Percentiles rank a stretch among this genome's conserved stretches.
Conservation (phyloP, 495 filamentous ascomycete species). For the Penicillium cinerascens region DNA sequence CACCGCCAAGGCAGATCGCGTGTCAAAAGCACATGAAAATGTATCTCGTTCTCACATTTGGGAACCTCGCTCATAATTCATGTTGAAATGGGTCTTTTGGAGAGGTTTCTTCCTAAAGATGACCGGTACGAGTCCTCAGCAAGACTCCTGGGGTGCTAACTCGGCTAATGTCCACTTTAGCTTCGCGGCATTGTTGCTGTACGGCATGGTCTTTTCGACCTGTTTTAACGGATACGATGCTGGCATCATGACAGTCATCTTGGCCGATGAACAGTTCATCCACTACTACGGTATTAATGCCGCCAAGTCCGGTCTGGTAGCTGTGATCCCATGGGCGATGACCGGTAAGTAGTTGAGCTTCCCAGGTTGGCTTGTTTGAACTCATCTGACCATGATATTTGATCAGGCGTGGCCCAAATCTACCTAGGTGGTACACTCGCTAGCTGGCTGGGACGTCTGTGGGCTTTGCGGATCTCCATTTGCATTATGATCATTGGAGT, state of each 20-base stretch:
- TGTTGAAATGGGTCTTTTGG: constrained; percentile 23
- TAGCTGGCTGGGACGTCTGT: constrained; percentile 29
- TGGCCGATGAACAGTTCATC: constrained; percentile 36
- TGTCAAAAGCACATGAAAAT: not conserved
- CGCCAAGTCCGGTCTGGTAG: constrained; percentile 30
- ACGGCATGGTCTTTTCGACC: constrained; percentile 34
- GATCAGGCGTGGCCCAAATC: constrained; percentile 24
- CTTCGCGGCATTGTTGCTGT: constrained; percentile 29
- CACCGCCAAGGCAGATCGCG: not conserved
- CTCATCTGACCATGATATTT: too few species aligned
- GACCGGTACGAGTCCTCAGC: constrained; percentile 18
- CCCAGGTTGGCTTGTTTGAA: too few species aligned
- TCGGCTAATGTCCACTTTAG: too few species aligned
- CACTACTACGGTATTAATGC: constrained; percentile 31
- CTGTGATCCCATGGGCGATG: constrained; percentile 37
- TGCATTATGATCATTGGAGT: constrained; percentile 32
- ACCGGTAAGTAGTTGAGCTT: constrained; percentile 23
- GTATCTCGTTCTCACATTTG: not conserved
- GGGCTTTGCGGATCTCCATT: constrained; percentile 33
- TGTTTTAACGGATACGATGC: constrained; percentile 42
- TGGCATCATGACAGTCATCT: constrained; percentile 38
- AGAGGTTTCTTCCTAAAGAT: constrained; percentile 29
- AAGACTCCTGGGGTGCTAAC: too few species aligned
- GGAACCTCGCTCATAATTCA: not conserved
- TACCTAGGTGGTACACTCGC: constrained; percentile 32